Conservation (phyloP, 306 rosid species). For the Fagus crenata region DNA sequence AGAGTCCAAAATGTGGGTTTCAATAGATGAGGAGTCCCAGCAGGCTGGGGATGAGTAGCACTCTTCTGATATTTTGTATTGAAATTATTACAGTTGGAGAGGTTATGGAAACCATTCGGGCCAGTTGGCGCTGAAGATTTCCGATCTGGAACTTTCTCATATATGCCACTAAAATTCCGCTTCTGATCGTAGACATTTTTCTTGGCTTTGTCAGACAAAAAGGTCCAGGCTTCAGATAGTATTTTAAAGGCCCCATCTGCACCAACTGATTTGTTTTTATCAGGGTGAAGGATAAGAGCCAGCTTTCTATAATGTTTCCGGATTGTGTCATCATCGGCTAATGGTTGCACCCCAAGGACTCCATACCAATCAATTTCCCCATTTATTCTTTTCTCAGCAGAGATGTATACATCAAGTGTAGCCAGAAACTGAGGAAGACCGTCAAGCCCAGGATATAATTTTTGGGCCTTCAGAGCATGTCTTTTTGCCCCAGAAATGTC, state of each 20-base stretch:
- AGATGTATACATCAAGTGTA: constrained; percentile 61
- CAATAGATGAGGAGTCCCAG: constrained; percentile 22
- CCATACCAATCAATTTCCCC: constrained; percentile 66
- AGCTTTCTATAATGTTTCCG: constrained; percentile 54
- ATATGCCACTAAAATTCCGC: constrained; percentile 20
- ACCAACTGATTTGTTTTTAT: constrained; percentile 75
- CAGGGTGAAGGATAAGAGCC: constrained; percentile 70
- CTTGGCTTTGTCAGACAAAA: constrained; percentile 54
- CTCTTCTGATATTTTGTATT: constrained; percentile 32
- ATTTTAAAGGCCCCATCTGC: constrained; percentile 77
- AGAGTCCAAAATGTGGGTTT: constrained; percentile 72
- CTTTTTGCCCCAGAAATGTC: constrained; percentile 52
- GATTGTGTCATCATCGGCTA: constrained; percentile 57
- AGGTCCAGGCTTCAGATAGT: constrained; percentile 63
- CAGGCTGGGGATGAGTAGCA: constrained; percentile 32
- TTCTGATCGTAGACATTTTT: constrained; percentile 45
- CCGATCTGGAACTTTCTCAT: constrained; percentile 24
- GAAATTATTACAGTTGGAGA: constrained; percentile 26
- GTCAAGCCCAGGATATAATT: constrained; percentile 53
- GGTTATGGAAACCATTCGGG: constrained; percentile 40
- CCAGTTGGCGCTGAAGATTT: constrained; percentile 32
- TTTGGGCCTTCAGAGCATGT: constrained; percentile 65
- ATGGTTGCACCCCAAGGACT: constrained; percentile 68
- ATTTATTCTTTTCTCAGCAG: constrained; percentile 53
- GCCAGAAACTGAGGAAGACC: constrained; percentile 59